Evolutionary conservation across 805 yeast species (phyloP).

Genomic region (Ogataea thermomethanolica): DNA sequence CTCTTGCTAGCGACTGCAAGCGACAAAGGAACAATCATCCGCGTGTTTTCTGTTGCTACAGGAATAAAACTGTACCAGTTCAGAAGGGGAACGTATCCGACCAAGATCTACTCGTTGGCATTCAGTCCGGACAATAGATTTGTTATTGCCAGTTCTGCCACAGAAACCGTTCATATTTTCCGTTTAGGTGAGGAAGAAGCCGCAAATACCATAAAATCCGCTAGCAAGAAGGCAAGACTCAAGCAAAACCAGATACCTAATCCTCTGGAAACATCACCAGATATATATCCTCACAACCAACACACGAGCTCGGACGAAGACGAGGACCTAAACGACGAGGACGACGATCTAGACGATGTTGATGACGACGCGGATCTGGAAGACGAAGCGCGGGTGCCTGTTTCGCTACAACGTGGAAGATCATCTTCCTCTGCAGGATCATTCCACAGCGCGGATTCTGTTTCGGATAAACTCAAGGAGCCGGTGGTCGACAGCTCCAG

Average conservation of each 20-base stretch:
- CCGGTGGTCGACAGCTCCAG: slow-evolving; percentile 72
- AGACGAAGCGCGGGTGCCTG: slow-evolving; percentile 16
- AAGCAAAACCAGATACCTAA: slow-evolving; percentile 16
- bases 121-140: slow-evolving; percentile 75
- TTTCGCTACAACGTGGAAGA: slow-evolving; percentile 14
- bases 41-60: slow-evolving; percentile 75
- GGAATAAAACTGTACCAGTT: slow-evolving; percentile 74
- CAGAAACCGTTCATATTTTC: slow-evolving; percentile 92
- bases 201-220: slow-evolving; percentile 29
- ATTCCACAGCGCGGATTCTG: slow-evolving; percentile 25
- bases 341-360: slow-evolving; percentile 21
- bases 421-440: slow-evolving; percentile 30
- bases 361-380: slow-evolving; percentile 18
- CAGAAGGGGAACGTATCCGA: slow-evolving; percentile 86
- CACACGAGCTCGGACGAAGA: slow-evolving; percentile 34
- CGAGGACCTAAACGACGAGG: slow-evolving; percentile 31
- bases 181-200: slow-evolving; percentile 54
- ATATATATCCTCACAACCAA: slow-evolving; percentile 21
- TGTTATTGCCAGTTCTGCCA: slow-evolving; percentile 81
- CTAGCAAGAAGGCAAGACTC: slow-evolving; percentile 15
- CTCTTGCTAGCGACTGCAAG: slow-evolving; percentile 86
- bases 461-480: slow-evolving; percentile 36
- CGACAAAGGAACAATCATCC: slow-evolving; percentile 82
- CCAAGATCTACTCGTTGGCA: slow-evolving; percentile 74
- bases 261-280: slow-evolving; percentile 21